Base-by-base conservation (phyloP, 1,284 basidiomycete species). In the Irpex lacteus region DNA sequence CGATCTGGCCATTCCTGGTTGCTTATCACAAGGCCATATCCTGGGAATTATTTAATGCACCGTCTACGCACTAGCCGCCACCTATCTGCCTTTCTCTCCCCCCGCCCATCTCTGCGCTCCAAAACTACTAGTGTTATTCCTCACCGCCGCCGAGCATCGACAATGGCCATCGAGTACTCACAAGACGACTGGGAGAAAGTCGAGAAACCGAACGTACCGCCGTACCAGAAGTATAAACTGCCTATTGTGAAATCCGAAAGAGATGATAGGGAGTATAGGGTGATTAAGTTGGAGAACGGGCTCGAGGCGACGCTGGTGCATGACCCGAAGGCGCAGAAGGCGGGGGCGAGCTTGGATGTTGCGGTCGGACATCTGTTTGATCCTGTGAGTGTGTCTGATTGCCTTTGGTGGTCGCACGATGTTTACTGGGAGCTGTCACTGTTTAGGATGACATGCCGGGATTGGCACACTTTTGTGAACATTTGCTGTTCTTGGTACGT, bases 341-440 rank as follows among this genome's bases (percentile, higher is more conserved):
- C 95, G 4, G 94, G 95, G 0, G 98, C 97, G 0, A 95, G 94
- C 71, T 84, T 99, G 76, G 95, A 98, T 78, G 95, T 99, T 56
- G 92, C 92, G 18, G 96, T 98, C 0, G 98, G 98, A 2, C 97
- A 99, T 77, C 79, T 99, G 64, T 89, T 86, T 53, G 98, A 99
- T 76, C 98, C 97, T 5, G 94, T 93, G 72, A 78, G 92, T 83
- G 15, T 34, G 32, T 36, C 11, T 40, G 52, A 15, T 54, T 26
- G 40, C 59, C 60, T 36, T 52, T 34, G 36, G 36, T n/a, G 40
- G 53, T 60, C 18, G 56, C 59, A 36, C 38, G 5, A 37, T 59
- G n/a, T n/a, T 49, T 47, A 62, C 61, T 63, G n/a, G 65, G 3
- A 34, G 32, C 0, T 34, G 5, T 6, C 19, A 13, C 6, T 59